Conservation (phyloP, 352 stramenopile species). For the Phytophthora syringae region DNA sequence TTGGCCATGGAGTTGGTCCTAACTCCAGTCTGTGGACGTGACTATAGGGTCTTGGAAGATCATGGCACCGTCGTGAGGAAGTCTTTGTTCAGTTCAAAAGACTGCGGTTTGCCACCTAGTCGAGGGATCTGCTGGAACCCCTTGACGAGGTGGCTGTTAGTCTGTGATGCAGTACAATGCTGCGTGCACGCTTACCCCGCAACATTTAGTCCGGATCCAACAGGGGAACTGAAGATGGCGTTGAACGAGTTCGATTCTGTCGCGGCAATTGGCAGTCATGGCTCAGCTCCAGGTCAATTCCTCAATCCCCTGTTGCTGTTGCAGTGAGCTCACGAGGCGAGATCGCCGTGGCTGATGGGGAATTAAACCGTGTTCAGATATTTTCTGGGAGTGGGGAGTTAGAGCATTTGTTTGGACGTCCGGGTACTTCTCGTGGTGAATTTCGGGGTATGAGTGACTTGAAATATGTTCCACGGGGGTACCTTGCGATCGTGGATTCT, state of each 20-base stretch:
- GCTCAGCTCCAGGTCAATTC: conserved; percentile 54
- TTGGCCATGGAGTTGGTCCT: conserved; percentile 39
- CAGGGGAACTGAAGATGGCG: conserved; percentile 12
- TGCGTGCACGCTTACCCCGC: conserved; percentile 45
- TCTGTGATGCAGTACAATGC: conserved; percentile 49
- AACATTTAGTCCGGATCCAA: conserved; percentile 28
- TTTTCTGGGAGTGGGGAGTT: conserved; percentile 61
- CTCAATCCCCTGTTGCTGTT: conserved; percentile 50
- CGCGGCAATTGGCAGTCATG: conserved; percentile 41
- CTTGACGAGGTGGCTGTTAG: conserved; percentile 52
- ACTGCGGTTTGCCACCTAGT: conserved; percentile 17
- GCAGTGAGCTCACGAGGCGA: conserved; percentile 59
- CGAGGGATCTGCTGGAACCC: conserved; percentile 61
- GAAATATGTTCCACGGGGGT: conserved; percentile 57
- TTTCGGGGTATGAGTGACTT: conserved; percentile 58
- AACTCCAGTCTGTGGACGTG: conserved; percentile 43
- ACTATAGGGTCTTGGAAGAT: conserved; percentile 29
- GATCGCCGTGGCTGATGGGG: conserved; percentile 63
- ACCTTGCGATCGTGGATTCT: conserved; percentile 57
- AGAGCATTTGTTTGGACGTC: conserved; percentile 54
- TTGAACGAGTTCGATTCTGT: conserved; percentile 11
- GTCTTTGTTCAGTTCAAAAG: conserved; percentile 9
- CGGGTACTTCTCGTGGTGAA: conserved; percentile 47
- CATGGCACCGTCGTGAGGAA: conserved; percentile 16
- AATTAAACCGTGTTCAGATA: conserved; percentile 60